Base-by-base conservation (phyloP, 441 rosid species). In the Euphorbia schlechtendalii region DNA sequence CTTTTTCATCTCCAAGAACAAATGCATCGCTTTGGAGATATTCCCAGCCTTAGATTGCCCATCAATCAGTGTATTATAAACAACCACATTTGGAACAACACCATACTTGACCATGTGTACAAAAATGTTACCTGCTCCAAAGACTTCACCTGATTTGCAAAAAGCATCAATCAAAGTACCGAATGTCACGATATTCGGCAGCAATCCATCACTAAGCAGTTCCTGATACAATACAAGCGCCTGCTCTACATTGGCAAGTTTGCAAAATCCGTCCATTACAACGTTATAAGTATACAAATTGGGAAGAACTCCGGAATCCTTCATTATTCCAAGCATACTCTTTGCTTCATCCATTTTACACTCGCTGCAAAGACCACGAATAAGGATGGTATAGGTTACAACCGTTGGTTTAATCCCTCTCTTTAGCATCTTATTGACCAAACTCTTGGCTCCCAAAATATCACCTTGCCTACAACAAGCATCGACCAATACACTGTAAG, bases 241-340 rank as follows among this genome's bases (percentile, higher is more conserved):
- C 48, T 70, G 77, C 55, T 74, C 74, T 32, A 80, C 65, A 22
- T 77, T 49, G 56, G 68, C 74, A 48, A 62, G 56, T 71, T 86
- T 86, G 78, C 85, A 82, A 45, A 80, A 79, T 8, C 93, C 89
- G 70, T 78, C 81, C 59, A 89, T 85, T 21, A 85, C 58, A 66
- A 69, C 69, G 76, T 80, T 77, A 40, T 75, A 83, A 70, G 88
- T 81, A 73, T 75, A 80, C 74, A 83, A 76, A 76, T 81, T 85
- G 21, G 91, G 93, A 24, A 46, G 22, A 62, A 84, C 77, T 8
- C 76, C 77, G 8, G 61, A 62, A 28, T 70, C 77, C 77, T 46
- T 74, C 85, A 89, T 82, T 69, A 53, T 53, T 56, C 68, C 62
- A n/a, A 87, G 76, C 76, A 84, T 64, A 46, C 10, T 54, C 71